These are phyloP conservation scores for Anthracocystis walkeri DNA, from an alignment of 1,284 basidiomycete species.

Conservation along the genomic window DNA sequence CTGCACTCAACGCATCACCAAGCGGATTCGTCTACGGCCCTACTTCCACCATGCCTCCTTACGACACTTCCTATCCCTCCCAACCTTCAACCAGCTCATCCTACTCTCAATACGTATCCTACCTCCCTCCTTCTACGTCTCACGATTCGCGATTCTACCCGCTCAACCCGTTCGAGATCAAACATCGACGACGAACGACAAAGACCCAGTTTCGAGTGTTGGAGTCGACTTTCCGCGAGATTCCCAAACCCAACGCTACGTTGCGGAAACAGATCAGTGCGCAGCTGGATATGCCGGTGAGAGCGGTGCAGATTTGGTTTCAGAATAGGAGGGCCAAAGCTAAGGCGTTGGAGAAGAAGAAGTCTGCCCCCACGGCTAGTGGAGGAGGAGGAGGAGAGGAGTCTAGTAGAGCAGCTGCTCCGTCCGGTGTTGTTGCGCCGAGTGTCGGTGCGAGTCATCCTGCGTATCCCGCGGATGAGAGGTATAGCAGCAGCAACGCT, in stretches of 20 bases:
- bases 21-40: slow-evolving; percentile 26
- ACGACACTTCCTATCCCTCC: slow-evolving; percentile 11
- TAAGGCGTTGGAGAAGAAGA: slow-evolving; percentile 53
- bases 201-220: slow-evolving; percentile 62
- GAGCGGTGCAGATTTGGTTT: slow-evolving; percentile 63
- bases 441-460: slow-evolving; percentile 4
- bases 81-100: slow-evolving; percentile 1
- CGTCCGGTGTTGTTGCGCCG: slow-evolving; percentile 1
- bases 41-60: slow-evolving; percentile 1
- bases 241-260: slow-evolving; percentile 59
- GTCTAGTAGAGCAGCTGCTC: background rate
- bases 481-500: slow-evolving; percentile 4
- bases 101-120: slow-evolving; percentile 35
- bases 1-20: slow-evolving; percentile 7
- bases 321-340: slow-evolving; percentile 63
- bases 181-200: slow-evolving; percentile 61
- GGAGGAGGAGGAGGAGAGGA: background rate
- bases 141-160: slow-evolving; percentile 43
- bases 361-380: background rate
- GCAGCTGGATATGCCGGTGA: slow-evolving; percentile 60
- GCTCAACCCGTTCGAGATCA: slow-evolving; percentile 63
- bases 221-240: slow-evolving; percentile 59
- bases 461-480: slow-evolving; percentile 3
- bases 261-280: slow-evolving; percentile 52
- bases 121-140: slow-evolving; percentile 18